phyloP scores from a whole-genome alignment of 2,329 filamentous ascomycete species.

The Trichoderma lentiforme region DNA sequence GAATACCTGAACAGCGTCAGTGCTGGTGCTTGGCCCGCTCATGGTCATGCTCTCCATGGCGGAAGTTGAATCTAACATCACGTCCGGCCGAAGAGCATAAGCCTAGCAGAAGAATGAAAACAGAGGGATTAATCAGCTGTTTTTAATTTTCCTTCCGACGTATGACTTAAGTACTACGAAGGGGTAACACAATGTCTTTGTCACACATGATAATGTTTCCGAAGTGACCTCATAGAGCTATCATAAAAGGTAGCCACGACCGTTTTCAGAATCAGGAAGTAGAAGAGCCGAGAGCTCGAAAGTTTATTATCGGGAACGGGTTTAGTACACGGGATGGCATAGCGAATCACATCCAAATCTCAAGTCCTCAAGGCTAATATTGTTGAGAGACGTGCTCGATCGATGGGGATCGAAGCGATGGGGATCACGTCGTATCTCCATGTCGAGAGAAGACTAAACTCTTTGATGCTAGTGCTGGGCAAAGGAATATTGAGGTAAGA shows the following conservation, averaged over 20 bases:
- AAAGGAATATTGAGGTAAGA: not conserved
- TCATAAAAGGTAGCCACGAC: not conserved
- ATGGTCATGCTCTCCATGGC: constrained; percentile 1
- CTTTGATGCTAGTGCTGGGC: not conserved
- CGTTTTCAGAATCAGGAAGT: not conserved
- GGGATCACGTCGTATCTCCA: not conserved
- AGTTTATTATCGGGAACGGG: not conserved
- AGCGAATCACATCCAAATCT: not conserved
- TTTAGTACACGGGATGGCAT: not conserved
- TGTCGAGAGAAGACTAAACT: not conserved
- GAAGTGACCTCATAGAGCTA: not conserved
- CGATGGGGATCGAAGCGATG: not conserved
- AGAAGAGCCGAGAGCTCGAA: not conserved
- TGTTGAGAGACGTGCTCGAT: not conserved
- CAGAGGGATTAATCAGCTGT: not conserved
- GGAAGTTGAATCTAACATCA: not conserved
- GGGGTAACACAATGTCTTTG: not conserved
- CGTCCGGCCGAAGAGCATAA: not conserved
- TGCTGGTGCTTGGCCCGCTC: not conserved
- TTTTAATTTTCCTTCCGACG: not conserved
- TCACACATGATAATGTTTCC: not conserved
- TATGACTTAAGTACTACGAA: not conserved
- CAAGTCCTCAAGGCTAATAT: not conserved
- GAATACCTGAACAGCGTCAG: not conserved
- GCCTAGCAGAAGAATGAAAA: not conserved